Evolutionary conservation across 2,329 filamentous ascomycete species (phyloP).

Genomic region (Aspergillus novofumigatus): DNA sequence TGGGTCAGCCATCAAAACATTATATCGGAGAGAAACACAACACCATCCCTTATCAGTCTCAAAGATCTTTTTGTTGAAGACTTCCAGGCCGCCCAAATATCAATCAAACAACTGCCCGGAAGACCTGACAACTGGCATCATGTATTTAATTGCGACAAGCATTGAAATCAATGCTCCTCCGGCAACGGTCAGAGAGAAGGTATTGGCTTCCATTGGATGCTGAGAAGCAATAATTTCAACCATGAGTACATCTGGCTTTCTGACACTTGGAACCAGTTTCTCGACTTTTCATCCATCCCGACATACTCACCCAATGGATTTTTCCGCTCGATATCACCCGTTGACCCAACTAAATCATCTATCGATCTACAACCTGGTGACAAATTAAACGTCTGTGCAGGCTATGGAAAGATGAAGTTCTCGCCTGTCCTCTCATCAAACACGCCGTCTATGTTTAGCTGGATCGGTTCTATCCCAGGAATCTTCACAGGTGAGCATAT

Average conservation of each 20-base stretch:
- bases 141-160: conserved; percentile 2
- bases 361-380: conserved; percentile 4
- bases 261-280: conserved; percentile 1
- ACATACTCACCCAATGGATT: conserved; percentile 5
- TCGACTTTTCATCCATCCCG: conserved; percentile 7
- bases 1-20: not conserved
- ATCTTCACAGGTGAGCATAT: conserved; percentile 5
- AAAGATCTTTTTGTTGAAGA: too few species aligned
- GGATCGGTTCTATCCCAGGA: conserved; percentile 1
- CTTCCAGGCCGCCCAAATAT: too few species aligned
- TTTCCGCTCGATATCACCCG: conserved; percentile 1
- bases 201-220: not conserved
- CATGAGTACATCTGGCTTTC: not conserved
- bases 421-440: not conserved
- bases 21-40: not conserved
- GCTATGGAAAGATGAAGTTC: conserved; percentile 9
- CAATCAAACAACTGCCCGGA: not conserved
- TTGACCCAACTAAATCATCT: not conserved
- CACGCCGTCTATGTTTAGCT: not conserved
- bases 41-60: too few species aligned
- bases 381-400: not conserved
- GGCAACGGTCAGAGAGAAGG: conserved; percentile 5
- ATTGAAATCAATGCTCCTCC: conserved; percentile 8
- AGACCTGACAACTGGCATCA: not conserved
- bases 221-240: not conserved